Evolutionary conservation across 73 alveolate species (phyloP), one percentile per base, ranked within the genome.

Genomic region (Blepharisma japonicum): DNA sequence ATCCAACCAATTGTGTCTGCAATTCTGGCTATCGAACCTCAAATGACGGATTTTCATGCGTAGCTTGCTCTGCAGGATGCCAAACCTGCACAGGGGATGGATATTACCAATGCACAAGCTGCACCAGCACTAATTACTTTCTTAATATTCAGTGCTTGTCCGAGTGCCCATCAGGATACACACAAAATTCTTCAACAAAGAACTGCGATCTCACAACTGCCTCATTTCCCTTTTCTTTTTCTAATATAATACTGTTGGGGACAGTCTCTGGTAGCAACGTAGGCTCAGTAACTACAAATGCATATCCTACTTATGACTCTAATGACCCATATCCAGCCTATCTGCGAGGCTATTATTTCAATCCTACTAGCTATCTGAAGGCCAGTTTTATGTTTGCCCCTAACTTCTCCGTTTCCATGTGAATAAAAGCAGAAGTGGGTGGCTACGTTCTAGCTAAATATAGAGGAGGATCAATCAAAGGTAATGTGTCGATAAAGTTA

Each of bases 301-400:
- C 23, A 14, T 61, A 61, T 25, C 74, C 74, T 8, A 18, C 74
- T 18, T 18, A 14, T 8, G 49, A 61, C 2, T 18, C 49, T 1
- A 61, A n/a, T 25, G 74, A 61, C 74, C 74, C 74, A 14, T 61
- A 61, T 25, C 74, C 74, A 20, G 14, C 23, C 18, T 9, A 61
- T 14, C 4, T 14, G 18, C 39, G 74, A 25, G 74, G 74, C 5
- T 25, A 20, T 61, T 61, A 61, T 25, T 61, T 61, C 23, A 61
- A 14, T 25, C 47, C 47, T 14, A 25, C 49, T 61, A 18, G 49
- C 23, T 61, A 18, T 18, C 0, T 61, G 74, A 61, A 9, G 5
- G 47, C 74, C 11, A 39, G 14, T 3, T 61, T 61, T 61, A 8
- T 61, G 38, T 25, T 61, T 61, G 74, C 47, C n/a, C 14, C 14